A percentile compares a stretch with the other conserved stretches of the same genome.
Evolutionary conservation across 345 rosid species (phyloP).

Genomic region (Moricandia arvensis): DNA sequence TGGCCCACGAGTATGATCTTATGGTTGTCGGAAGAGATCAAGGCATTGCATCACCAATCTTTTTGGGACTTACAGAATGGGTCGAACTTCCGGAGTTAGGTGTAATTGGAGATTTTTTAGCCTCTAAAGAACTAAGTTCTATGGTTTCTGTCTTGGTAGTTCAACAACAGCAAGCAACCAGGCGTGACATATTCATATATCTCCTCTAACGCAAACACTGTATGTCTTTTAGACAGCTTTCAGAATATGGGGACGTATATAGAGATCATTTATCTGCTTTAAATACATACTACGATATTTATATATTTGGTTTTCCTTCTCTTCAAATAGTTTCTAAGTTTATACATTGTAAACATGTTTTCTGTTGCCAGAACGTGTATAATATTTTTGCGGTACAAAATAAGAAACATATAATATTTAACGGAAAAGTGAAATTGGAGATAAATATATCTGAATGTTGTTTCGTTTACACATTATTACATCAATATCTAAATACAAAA

Average conservation of each 20-base stretch:
- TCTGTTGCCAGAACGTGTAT: background rate
- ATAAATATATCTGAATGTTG: too few relatives aligned
- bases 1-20: background rate
- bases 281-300: background rate
- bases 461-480: too few relatives aligned
- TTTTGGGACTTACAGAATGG: slow-evolving; percentile 23
- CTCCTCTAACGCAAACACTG: background rate
- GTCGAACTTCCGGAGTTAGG: slow-evolving; percentile 31
- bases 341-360: background rate
- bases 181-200: background rate
- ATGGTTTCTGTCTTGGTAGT: slow-evolving; percentile 29
- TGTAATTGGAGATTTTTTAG: slow-evolving; percentile 25
- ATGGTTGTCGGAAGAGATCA: slow-evolving; percentile 30
- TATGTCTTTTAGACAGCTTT: background rate
- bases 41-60: background rate
- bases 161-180: slow-evolving; percentile 19
- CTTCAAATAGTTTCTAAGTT: background rate
- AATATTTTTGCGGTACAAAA: too few relatives aligned
- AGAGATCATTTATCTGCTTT: background rate
- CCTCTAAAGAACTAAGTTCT: slow-evolving; percentile 21
- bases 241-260: background rate
- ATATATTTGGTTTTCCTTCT: background rate
- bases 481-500: too few relatives aligned
- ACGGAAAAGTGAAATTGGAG: too few relatives aligned
- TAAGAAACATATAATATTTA: background rate